phyloP scores from a whole-genome alignment of 2,329 filamentous ascomycete species.

The Alternaria burnsii region DNA sequence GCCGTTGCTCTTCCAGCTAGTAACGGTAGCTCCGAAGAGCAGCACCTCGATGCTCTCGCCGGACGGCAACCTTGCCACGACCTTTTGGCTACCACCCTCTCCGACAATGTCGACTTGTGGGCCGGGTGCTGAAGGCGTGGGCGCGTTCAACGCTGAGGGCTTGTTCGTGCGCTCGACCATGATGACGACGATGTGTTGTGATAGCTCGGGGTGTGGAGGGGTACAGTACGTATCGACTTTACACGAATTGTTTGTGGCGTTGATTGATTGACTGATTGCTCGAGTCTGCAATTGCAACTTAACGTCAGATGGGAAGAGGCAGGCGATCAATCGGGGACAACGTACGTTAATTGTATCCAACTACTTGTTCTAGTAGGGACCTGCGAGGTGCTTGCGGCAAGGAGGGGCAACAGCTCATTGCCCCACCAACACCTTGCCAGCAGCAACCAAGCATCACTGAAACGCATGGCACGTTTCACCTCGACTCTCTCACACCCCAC shows the following conservation, averaged over 20 bases:
- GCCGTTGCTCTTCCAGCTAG: conserved; percentile 86
- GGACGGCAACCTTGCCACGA: conserved; percentile 82
- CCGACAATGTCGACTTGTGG: conserved; percentile 82
- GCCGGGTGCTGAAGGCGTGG: conserved; percentile 68
- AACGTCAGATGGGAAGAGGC: background rate
- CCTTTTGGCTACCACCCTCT: conserved; percentile 72
- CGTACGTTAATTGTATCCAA: conserved; percentile 11
- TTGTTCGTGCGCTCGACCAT: conserved; percentile 90
- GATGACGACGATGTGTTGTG: conserved; percentile 23
- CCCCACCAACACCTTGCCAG: conserved; percentile 24
- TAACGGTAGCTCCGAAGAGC: conserved; percentile 90
- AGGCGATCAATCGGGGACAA: conserved; percentile 1
- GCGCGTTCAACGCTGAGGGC: conserved; percentile 69
- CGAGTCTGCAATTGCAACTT: background rate
- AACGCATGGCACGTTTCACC: conserved; percentile 29
- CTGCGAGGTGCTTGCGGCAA: conserved; percentile 26
- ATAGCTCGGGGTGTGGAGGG: conserved; percentile 14
- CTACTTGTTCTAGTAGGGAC: conserved; percentile 18
- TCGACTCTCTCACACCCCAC: conserved; percentile 21
- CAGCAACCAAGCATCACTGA: conserved; percentile 24
- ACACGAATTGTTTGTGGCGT: background rate
- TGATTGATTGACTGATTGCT: conserved; percentile 11
- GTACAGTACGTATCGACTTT: background rate
- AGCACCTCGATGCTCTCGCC: conserved; percentile 87
- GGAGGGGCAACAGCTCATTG: conserved; percentile 31